Evolutionary conservation across 2,329 filamentous ascomycete genomes (phyloP).

Genomic region (Aspergillus transmontanensis): DNA sequence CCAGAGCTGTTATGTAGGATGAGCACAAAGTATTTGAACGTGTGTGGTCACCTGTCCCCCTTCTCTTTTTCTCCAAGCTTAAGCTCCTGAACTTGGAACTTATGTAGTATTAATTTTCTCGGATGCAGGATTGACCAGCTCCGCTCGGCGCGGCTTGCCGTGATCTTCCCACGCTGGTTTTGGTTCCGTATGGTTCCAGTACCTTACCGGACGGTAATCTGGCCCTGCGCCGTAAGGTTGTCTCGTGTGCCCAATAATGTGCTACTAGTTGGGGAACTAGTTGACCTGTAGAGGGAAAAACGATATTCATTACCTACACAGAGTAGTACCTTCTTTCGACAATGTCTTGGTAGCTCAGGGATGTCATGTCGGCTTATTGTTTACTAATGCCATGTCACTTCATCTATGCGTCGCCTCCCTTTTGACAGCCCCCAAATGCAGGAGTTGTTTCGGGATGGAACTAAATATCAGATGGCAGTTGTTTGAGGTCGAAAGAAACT

Average conservation of each 20-base stretch:
- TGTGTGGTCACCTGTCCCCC: conserved; percentile 10
- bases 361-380: not conserved
- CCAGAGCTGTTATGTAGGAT: not conserved
- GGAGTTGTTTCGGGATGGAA: not conserved
- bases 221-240: conserved; percentile 1
- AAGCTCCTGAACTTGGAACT: not conserved
- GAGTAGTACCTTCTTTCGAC: not conserved
- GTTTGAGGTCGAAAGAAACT: not conserved
- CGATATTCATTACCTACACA: not conserved
- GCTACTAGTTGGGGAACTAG: not conserved
- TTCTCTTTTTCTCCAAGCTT: not conserved
- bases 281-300: not conserved
- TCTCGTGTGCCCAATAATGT: conserved; percentile 20
- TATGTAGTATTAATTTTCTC: conserved; percentile 8
- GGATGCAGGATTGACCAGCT: conserved; percentile 23
- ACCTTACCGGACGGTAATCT: conserved; percentile 8
- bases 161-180: conserved; percentile 13
- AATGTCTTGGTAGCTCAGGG: not conserved
- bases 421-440: not conserved
- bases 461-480: not conserved
- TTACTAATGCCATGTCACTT: not conserved
- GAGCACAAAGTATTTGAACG: not conserved
- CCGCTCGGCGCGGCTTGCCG: conserved; percentile 22
- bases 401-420: not conserved
- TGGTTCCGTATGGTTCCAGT: conserved; percentile 9